These are phyloP conservation scores for Solanum chilense DNA, from an alignment of 257 asterid species.

Conservation along the genomic window DNA sequence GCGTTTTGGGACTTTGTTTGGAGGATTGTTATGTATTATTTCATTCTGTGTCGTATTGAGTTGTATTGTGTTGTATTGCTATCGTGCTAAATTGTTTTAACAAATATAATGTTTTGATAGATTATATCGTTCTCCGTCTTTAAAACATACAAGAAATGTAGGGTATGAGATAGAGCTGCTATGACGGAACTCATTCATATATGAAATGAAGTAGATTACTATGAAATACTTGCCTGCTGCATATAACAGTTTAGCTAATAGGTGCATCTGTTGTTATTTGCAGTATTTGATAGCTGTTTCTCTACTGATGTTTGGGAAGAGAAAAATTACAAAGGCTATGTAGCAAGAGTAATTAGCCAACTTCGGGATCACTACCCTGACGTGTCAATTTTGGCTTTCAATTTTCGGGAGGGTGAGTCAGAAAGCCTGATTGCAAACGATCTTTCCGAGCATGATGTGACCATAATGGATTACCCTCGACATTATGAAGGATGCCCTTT, in stretches of 20 bases:
- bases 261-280: conserved; percentile 3
- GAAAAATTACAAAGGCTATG: conserved; percentile 24
- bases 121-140: too few species aligned
- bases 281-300: conserved; percentile 71
- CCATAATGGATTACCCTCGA: conserved; percentile 37
- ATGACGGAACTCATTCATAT: background rate
- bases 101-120: background rate
- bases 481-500: conserved; percentile 37
- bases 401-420: conserved; percentile 39
- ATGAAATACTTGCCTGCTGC: background rate
- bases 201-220: background rate
- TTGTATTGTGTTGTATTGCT: too few species aligned
- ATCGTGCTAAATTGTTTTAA: background rate
- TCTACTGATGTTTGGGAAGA: conserved; percentile 24
- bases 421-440: conserved; percentile 13
- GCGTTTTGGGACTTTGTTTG: background rate
- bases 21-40: background rate
- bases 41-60: background rate
- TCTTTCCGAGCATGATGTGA: conserved; percentile 27
- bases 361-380: conserved; percentile 43
- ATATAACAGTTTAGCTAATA: background rate
- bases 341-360: conserved; percentile 29
- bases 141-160: background rate
- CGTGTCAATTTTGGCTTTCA: conserved; percentile 48
- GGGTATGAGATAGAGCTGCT: background rate